A percentile compares a stretch with the other conserved stretches of the same genome.
Conservation (phyloP, 495 filamentous ascomycete genomes). For the Patellaria atrata region DNA sequence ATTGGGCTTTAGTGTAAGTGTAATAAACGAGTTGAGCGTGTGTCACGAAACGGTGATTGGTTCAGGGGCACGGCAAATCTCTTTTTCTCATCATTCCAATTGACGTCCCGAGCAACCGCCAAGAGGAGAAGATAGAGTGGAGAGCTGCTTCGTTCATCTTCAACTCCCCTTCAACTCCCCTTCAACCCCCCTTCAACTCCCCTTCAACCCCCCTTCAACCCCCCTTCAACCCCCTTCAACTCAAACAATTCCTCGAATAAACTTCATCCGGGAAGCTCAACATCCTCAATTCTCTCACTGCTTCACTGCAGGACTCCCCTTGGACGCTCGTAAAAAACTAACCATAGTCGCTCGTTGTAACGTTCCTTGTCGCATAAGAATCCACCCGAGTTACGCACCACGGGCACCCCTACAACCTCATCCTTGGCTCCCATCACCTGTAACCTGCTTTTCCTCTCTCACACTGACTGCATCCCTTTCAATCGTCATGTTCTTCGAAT, state of each 20-base stretch:
- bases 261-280: neutral
- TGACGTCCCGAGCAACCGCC: neutral
- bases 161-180: slow-evolving; percentile 9
- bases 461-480: slow-evolving; percentile 2
- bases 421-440: slow-evolving; percentile 1
- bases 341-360: neutral
- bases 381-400: no score
- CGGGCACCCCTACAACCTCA: slow-evolving; percentile 13
- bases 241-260: neutral
- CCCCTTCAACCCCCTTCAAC: slow-evolving; percentile 1
- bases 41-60: neutral
- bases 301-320: slow-evolving; percentile 2
- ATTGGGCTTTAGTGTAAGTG: slow-evolving; percentile 12
- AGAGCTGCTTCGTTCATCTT: no score
- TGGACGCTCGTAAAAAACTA: neutral
- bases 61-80: slow-evolving; percentile 1
- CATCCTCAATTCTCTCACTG: neutral
- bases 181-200: neutral
- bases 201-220: slow-evolving; percentile 2
- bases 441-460: neutral
- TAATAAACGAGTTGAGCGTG: slow-evolving; percentile 3
- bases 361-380: slow-evolving; percentile 8
- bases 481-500: slow-evolving; percentile 5
- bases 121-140: no score
- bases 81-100: slow-evolving; percentile 2